phyloP scores from a whole-genome alignment of 805 yeast genomes.

The Starmera quercuum region DNA sequence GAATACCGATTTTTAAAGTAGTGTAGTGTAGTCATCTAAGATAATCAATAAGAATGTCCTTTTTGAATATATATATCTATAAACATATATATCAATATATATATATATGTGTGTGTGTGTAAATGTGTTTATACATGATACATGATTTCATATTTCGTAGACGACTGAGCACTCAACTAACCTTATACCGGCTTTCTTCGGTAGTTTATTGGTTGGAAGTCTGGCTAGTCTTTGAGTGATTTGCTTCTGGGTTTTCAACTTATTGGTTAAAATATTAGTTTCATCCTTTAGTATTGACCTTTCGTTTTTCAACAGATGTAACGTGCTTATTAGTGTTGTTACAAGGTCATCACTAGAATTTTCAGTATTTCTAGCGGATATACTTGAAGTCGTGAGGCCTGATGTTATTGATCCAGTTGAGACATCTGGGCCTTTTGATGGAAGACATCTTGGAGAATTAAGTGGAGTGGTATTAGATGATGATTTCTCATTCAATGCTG shows the following conservation, averaged over 20 bases:
- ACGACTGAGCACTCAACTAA: background rate
- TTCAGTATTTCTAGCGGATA: background rate
- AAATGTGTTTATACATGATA: too few relatives aligned
- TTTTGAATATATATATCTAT: too few relatives aligned
- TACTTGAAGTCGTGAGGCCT: background rate
- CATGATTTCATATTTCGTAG: too few relatives aligned
- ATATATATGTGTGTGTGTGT: too few relatives aligned
- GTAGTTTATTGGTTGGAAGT: background rate
- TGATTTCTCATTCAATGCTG: background rate
- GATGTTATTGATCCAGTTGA: background rate
- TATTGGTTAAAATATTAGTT: constrained; percentile 1
- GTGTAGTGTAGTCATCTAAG: too few relatives aligned
- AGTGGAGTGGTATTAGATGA: constrained; percentile 1
- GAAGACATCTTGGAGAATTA: constrained; percentile 1
- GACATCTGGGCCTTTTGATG: background rate
- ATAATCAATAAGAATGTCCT: too few relatives aligned
- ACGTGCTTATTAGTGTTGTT: constrained; percentile 11
- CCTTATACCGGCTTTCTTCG: background rate
- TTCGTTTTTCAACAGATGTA: background rate
- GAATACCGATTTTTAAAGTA: too few relatives aligned
- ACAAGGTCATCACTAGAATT: constrained; percentile 10
- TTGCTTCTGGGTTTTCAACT: background rate
- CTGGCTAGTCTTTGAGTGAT: background rate
- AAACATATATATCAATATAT: too few relatives aligned
- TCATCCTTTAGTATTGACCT: background rate